These are phyloP conservation scores for Acanthamoeba culbertsoni DNA, from an alignment of 208 protist genomes.

Conservation along the genomic window DNA sequence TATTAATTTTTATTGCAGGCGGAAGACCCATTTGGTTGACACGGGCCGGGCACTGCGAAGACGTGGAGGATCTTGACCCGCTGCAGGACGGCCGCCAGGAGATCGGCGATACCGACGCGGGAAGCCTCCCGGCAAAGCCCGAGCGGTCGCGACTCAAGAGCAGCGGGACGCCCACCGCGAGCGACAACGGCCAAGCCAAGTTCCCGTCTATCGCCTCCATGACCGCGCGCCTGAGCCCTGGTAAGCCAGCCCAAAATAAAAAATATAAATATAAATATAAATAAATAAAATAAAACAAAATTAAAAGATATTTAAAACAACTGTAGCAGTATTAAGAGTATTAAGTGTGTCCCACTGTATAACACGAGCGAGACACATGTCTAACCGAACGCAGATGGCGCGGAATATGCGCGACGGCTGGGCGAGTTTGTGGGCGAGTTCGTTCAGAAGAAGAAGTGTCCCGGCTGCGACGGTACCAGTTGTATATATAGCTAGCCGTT, in stretches of 20 bases:
- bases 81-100: neutral
- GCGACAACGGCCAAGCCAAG: neutral
- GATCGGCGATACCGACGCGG: neutral
- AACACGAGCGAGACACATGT: neutral
- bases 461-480: too few relatives aligned
- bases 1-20: neutral
- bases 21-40: slow-evolving; percentile 33
- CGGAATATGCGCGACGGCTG: neutral
- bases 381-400: neutral
- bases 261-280: too few relatives aligned
- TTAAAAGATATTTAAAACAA: too few relatives aligned
- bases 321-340: too few relatives aligned
- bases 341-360: neutral
- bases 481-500: too few relatives aligned
- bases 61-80: neutral
- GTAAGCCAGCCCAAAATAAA: neutral
- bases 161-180: neutral
- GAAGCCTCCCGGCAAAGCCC: neutral
- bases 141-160: neutral
- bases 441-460: neutral
- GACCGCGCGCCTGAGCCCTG: neutral
- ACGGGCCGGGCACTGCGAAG: slow-evolving; percentile 25
- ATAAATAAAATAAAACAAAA: too few relatives aligned
- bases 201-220: slow-evolving; percentile 7
- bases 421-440: neutral